A percentile compares a stretch with the other conserved stretches of the same genome.
Evolutionary conservation across 2,329 filamentous ascomycete genomes (phyloP).

Genomic region (Aspergillus novofumigatus): DNA sequence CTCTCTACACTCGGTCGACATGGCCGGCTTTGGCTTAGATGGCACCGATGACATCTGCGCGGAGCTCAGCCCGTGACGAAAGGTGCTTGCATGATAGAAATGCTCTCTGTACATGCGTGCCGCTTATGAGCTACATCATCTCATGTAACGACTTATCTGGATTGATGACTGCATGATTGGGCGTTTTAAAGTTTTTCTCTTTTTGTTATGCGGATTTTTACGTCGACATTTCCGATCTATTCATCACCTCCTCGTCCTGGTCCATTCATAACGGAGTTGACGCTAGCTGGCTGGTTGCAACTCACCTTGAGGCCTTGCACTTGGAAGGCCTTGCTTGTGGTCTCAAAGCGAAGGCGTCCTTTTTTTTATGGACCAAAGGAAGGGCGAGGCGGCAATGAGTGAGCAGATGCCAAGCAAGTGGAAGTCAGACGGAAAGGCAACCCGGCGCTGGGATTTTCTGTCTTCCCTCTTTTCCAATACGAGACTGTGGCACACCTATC

Average conservation of each 20-base stretch:
- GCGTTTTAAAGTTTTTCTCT: conserved; percentile 29
- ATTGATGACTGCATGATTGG: conserved; percentile 41
- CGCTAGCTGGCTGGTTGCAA: conserved; percentile 31
- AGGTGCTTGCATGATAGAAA: background rate
- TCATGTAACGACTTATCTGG: conserved; percentile 39
- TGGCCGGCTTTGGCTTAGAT: conserved; percentile 43
- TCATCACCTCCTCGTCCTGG: background rate
- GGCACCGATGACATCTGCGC: conserved; percentile 32
- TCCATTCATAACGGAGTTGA: conserved; percentile 24
- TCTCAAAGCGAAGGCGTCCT: background rate
- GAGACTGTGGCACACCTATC: background rate
- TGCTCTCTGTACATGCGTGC: conserved; percentile 20
- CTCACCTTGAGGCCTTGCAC: conserved; percentile 28
- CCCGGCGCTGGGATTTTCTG: too few species aligned
- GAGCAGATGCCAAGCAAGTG: background rate
- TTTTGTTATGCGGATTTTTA: conserved; percentile 13
- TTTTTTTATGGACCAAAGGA: background rate
- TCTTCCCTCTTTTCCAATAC: background rate
- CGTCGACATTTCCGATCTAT: conserved; percentile 13
- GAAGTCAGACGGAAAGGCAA: background rate
- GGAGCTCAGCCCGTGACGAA: conserved; percentile 36
- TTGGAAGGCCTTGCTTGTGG: background rate
- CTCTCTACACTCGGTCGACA: conserved; percentile 43
- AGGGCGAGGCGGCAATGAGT: background rate
- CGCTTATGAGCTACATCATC: conserved; percentile 29